Conservation (phyloP, 164 flowering plant species). For the Saururus chinensis region DNA sequence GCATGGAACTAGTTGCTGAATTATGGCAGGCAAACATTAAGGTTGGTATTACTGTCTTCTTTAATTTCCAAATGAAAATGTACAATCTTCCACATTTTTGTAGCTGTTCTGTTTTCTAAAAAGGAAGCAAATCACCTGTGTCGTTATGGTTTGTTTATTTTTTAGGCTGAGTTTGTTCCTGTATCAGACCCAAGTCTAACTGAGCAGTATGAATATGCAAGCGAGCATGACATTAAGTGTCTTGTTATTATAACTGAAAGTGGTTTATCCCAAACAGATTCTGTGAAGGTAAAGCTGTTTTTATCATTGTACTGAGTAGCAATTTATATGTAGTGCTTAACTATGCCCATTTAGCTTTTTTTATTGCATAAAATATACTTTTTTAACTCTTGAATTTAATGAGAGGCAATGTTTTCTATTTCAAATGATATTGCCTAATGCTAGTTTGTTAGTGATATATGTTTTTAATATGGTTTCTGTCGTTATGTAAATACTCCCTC, state of each 20-base stretch:
- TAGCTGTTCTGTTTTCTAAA: background rate
- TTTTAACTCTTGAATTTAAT: too few species aligned
- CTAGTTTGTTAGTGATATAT: too few species aligned
- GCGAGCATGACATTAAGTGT: slow-evolving; percentile 84
- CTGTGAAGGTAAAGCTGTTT: slow-evolving; percentile 58
- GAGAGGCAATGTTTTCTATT: too few species aligned
- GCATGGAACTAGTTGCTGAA: slow-evolving; percentile 86
- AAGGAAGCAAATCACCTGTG: too few species aligned
- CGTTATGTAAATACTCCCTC: too few species aligned
- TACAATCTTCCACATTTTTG: background rate
- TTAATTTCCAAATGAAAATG: background rate
- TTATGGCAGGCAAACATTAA: slow-evolving; percentile 79
- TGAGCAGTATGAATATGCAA: slow-evolving; percentile 97
- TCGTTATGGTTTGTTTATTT: background rate
- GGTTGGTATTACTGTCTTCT: slow-evolving; percentile 21
- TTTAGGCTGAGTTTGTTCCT: slow-evolving; percentile 89
- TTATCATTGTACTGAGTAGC: background rate
- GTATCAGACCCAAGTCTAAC: slow-evolving; percentile 84
- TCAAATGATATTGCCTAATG: too few species aligned
- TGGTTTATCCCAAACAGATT: slow-evolving; percentile 49
- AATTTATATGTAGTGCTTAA: background rate
- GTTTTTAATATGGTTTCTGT: too few species aligned
- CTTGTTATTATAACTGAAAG: slow-evolving; percentile 75
- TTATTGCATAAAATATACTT: too few species aligned
- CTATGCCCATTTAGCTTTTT: background rate